These are phyloP conservation scores for Ehretia macrophylla DNA, from an alignment of 257 asterid genomes.

Conservation along the genomic window DNA sequence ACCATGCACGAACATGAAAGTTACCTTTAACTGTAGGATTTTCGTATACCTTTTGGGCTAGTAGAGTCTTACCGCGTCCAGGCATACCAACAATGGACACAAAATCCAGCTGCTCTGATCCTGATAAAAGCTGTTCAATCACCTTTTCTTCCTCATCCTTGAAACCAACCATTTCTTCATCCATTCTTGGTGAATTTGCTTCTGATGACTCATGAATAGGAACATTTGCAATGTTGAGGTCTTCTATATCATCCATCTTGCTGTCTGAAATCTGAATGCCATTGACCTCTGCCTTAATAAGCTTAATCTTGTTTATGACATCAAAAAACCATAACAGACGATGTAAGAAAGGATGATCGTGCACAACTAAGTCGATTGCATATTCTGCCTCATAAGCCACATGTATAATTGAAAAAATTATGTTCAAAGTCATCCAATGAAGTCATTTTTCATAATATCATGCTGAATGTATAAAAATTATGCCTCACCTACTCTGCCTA, in stretches of 20 bases:
- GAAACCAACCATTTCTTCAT: conserved; percentile 3
- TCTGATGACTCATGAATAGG: neutral
- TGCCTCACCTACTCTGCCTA: no score
- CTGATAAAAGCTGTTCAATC: conserved; percentile 1
- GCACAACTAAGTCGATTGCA: neutral
- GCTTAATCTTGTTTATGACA: neutral
- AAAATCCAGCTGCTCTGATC: neutral
- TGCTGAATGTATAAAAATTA: no score
- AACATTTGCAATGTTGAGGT: neutral
- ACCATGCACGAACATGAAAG: conserved; percentile 9
- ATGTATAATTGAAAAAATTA: no score
- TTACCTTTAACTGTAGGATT: neutral
- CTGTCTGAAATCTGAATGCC: no score
- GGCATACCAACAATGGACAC: conserved; percentile 20
- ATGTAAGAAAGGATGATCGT: neutral
- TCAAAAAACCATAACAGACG: conserved; percentile 2
- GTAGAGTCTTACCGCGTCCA: conserved; percentile 15
- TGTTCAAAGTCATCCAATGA: no score
- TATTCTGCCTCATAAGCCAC: conserved; percentile 6
- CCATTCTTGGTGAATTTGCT: neutral
- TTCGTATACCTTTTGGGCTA: conserved; percentile 8
- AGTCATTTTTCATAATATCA: no score
- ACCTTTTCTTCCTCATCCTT: conserved; percentile 4
- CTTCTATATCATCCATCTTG: neutral
- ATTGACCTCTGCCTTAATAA: neutral